phyloP scores from a whole-genome alignment of 352 stramenopile species.

The Phytophthora foliorum region DNA sequence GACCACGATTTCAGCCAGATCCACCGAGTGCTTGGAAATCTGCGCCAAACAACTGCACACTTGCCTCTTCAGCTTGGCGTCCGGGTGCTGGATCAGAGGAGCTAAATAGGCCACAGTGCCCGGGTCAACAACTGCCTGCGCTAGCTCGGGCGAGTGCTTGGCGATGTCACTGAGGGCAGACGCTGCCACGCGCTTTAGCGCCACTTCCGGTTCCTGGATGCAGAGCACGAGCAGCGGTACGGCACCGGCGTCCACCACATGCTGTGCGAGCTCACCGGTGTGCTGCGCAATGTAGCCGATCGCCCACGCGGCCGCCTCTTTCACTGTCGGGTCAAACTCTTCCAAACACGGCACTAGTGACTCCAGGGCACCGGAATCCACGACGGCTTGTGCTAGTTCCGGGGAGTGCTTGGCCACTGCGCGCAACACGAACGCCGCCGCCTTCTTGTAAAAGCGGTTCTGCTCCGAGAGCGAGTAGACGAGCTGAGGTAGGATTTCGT shows the following conservation, averaged over 20 bases:
- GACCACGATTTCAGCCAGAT: conserved; percentile 96
- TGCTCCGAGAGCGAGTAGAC: conserved; percentile 96
- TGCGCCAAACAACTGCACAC: conserved; percentile 94
- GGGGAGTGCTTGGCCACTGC: conserved; percentile 96
- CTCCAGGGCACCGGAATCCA: conserved; percentile 94
- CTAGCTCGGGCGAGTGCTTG: conserved; percentile 96
- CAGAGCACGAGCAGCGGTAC: conserved; percentile 95
- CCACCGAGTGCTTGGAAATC: conserved; percentile 96
- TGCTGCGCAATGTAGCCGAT: conserved; percentile 97
- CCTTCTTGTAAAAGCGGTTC: conserved; percentile 97
- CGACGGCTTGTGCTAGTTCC: conserved; percentile 94
- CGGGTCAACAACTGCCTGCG: conserved; percentile 94
- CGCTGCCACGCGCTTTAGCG: conserved; percentile 94
- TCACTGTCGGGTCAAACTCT: conserved; percentile 96
- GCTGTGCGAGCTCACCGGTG: conserved; percentile 93
- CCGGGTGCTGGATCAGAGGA: conserved; percentile 93
- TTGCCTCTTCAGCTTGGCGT: conserved; percentile 95
- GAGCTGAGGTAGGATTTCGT: conserved; percentile 97
- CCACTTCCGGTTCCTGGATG: conserved; percentile 96
- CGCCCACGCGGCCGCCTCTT: conserved; percentile 95
- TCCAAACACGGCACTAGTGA: conserved; percentile 94
- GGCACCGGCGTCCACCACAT: conserved; percentile 94
- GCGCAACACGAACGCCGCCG: conserved; percentile 94
- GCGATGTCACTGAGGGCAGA: conserved; percentile 95
- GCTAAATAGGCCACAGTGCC: conserved; percentile 95